These are phyloP conservation scores for Neurospora sp. DNA, from an alignment of 2,329 filamentous ascomycete genomes.

Conservation along the genomic window DNA sequence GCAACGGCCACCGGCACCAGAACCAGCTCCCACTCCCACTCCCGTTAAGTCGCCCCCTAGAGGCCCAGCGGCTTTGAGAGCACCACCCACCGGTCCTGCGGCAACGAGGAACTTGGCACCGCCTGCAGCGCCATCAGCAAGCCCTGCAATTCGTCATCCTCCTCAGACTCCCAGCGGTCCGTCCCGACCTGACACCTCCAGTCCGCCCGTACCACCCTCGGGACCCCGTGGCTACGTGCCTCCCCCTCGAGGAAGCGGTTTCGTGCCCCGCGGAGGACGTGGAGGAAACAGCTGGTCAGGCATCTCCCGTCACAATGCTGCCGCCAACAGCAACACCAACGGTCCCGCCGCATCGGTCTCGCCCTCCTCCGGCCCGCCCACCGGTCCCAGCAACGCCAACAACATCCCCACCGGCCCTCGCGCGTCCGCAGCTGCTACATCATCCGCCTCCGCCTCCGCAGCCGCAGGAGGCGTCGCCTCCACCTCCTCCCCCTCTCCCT, in stretches of 20 bases:
- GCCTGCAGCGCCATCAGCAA: constrained; percentile 20
- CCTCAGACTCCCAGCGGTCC: constrained; percentile 25
- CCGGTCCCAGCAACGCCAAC: constrained; percentile 27
- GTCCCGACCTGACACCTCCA: constrained; percentile 29
- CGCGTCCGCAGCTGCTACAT: constrained; percentile 23
- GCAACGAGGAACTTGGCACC: constrained; percentile 28
- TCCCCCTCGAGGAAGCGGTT: constrained; percentile 32
- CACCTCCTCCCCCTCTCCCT: constrained; percentile 13
- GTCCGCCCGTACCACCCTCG: constrained; percentile 40
- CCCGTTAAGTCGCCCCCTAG: constrained; percentile 40
- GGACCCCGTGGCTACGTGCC: constrained; percentile 45
- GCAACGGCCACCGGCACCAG: constrained; percentile 8
- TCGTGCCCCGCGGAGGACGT: constrained; percentile 31
- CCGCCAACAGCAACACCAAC: constrained; percentile 10
- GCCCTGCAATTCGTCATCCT: constrained; percentile 21
- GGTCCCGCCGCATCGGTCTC: constrained; percentile 11
- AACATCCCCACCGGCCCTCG: constrained; percentile 41
- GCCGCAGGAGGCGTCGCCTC: not conserved
- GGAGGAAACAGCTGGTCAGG: constrained; percentile 31
- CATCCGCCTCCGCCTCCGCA: constrained; percentile 13
- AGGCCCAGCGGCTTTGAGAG: constrained; percentile 43
- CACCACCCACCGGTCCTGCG: constrained; percentile 37
- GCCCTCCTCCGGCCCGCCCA: constrained; percentile 19
- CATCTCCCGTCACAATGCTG: constrained; percentile 16
- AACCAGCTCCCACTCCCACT: constrained; percentile 18